Base-by-base conservation (phyloP, 768 basidiomycete species). In the Agaricus subrufescens region DNA sequence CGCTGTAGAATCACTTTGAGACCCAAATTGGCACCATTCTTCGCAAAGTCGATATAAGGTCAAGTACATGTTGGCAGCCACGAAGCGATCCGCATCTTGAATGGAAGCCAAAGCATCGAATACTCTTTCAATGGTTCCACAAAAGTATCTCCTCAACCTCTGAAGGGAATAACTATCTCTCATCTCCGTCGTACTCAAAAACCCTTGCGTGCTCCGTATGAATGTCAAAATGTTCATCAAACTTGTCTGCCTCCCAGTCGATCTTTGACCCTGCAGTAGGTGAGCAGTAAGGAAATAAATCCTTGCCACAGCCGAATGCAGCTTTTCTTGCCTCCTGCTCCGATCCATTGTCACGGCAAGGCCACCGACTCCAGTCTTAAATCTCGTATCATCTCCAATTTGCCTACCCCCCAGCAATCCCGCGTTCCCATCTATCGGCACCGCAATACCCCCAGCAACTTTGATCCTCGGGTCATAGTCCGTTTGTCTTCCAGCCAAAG, bases 1-100 rank as follows among this genome's bases (percentile, higher is more conserved):
- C 67, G 84, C 87, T 39, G 82, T 80, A n/a, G 74, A 70, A 58
- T 93, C 90, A 0, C 83, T 78, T 62, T 90, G 85, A 30, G 84
- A 79, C 4, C 91, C 94, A 46, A 89, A 75, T 63, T 91, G 86
- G 68, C 94, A 96, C 94, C 94, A 97, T 63, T 94, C 92, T 69
- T 95, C 92, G 61, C 92, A 94, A 39, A 93, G 73, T 34, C 87
- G 83, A 70, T 91, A 96, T 31, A 96, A 70, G 2, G 86, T 79
- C 6, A 94, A 77, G 64, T 92, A 84, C 73, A 86, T 86, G 56
- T 89, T 82, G 4, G 79, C 73, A 1, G 89, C 85, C 50, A 90
- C 82, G 65, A 91, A 91, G 4, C 86, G 78, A 50, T 94, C 91
- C 0, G 84, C 83, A 57, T 89, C 85, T 49, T 86, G 85, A 29